Evolutionary conservation across 345 rosid species (phyloP).

Genomic region (Eucalyptus erythrocorys): DNA sequence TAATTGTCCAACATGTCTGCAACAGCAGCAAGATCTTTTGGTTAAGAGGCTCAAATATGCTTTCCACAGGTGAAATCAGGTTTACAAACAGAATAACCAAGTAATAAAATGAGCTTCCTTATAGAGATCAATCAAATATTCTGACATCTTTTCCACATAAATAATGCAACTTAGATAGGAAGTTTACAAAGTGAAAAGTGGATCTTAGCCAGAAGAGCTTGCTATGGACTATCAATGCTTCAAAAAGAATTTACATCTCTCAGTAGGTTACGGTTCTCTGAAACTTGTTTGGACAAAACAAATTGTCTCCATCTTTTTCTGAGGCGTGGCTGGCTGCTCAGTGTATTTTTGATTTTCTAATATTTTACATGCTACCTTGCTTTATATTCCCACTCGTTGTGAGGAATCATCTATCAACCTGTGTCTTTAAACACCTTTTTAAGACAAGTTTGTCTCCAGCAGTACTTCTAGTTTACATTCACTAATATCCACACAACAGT

Average conservation of each 20-base stretch:
- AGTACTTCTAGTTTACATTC: neutral
- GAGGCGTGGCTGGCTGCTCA: neutral
- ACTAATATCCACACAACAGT: neutral
- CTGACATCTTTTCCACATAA: neutral
- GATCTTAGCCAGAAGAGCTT: neutral
- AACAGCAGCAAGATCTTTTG: neutral
- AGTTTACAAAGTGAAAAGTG: neutral
- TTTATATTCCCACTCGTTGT: neutral
- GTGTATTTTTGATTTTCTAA: neutral
- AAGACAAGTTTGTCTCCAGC: neutral
- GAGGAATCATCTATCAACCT: neutral
- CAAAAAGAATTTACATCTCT: neutral
- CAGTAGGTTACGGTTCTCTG: neutral
- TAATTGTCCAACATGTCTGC: neutral
- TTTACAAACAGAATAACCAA: neutral
- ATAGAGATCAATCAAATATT: neutral
- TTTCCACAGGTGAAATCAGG: neutral
- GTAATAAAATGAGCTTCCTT: neutral
- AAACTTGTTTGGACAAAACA: neutral
- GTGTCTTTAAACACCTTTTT: neutral
- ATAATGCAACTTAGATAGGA: neutral
- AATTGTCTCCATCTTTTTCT: neutral
- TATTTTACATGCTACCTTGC: neutral
- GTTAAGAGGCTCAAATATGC: neutral
- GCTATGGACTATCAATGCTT: neutral